Base-by-base conservation (phyloP, 768 basidiomycete genomes). In the Tulasnella sp. region DNA sequence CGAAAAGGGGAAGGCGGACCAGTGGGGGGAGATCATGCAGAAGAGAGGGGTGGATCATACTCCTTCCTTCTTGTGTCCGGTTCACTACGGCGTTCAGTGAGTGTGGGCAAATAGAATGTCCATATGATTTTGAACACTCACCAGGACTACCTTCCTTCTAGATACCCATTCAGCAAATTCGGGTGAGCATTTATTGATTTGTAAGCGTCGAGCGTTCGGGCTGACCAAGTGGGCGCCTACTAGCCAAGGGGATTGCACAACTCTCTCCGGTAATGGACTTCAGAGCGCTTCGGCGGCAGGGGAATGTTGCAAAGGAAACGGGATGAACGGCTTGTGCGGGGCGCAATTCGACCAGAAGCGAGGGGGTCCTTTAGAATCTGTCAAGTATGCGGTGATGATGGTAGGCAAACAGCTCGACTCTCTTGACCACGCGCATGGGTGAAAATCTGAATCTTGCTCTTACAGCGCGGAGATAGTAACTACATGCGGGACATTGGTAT, bases 21-120 rank as follows among this genome's bases (percentile, higher is more conserved):
- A 74, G 27, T 81, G 80, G 80, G 62, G 71, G 56, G 71, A 31
- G 31, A 44, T 81, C 71, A 36, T 71, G 39, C 68, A 46, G 38
- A 48, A 76, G 72, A 77, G 81, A 38, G n/a, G 27, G 72, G 40
- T 52, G 48, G 78, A 79, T 71, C 76, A 77, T 77, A 71, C 48
- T 3, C 56, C 48, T 9, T 52, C 76, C 0, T 77, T 77, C 31
- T 62, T 77, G 36, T 58, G 76, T 21, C 76, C 76, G 4, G 76
- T 77, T n/a, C 27, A 52, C 2, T 77, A 77, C 42, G 76, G 76
- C 24, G 76, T 39, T 21, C 39, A 24, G 76, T 77, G 24, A 58
- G 76, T 77, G 58, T 21, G 19, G 16, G 18, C 14, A 8, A 21
- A 1, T 38, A 0, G 19, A 34, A n/a, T n/a, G 1, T 24, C n/a